Evolutionary conservation across 345 rosid genomes (phyloP).

Genomic region (Syzygium aromaticum): DNA sequence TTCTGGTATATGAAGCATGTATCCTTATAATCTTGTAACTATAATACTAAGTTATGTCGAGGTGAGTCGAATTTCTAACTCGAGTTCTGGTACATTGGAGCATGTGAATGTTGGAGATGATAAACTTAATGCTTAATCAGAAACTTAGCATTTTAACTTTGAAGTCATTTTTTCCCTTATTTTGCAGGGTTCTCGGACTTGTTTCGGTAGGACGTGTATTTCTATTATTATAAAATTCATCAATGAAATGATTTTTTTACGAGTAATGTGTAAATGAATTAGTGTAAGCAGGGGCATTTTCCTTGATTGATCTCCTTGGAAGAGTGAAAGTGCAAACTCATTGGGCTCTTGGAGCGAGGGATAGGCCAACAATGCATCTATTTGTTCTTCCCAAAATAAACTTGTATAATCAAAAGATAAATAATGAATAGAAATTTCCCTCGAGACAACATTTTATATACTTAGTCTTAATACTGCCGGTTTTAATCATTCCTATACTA

Average conservation of each 20-base stretch:
- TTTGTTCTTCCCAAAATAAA: neutral
- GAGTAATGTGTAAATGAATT: neutral
- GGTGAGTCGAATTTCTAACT: no score
- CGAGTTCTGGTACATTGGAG: no score
- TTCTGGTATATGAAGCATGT: no score
- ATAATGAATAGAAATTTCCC: neutral
- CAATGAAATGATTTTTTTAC: neutral
- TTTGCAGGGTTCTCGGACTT: neutral
- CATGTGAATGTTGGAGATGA: no score
- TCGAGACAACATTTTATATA: neutral
- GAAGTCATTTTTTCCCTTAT: neutral
- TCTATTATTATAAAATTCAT: neutral
- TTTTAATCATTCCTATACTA: neutral
- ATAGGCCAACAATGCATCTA: neutral
- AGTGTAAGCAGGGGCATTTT: neutral
- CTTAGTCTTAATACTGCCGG: neutral
- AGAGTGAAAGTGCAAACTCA: neutral
- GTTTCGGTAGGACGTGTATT: neutral
- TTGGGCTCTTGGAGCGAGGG: neutral
- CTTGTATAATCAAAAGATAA: neutral
- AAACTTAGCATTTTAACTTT: no score
- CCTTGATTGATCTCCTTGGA: neutral
- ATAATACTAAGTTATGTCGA: no score
- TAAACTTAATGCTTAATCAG: no score
- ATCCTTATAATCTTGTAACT: no score